These are phyloP conservation scores for Trifolium repens DNA, from an alignment of 306 rosid genomes.

Conservation along the genomic window DNA sequence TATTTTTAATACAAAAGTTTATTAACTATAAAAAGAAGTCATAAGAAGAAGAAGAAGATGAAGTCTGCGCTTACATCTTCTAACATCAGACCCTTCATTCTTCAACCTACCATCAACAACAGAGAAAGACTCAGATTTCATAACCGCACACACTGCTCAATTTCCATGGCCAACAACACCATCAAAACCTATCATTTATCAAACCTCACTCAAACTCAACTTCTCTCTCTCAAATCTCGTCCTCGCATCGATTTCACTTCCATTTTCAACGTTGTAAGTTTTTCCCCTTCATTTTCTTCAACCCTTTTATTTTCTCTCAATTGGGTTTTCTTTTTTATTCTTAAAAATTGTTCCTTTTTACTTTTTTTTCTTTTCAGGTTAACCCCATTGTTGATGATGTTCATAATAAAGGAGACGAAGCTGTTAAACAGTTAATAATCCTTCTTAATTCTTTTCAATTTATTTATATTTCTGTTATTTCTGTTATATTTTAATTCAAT, in stretches of 20 bases:
- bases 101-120: not conserved
- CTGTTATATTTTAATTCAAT: not conserved
- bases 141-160: conserved; percentile 48
- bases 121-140: no score
- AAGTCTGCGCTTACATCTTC: conserved; percentile 28
- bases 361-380: conserved; percentile 52
- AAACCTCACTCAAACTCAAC: conserved; percentile 62
- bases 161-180: not conserved
- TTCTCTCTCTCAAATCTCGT: conserved; percentile 81
- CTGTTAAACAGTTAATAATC: conserved; percentile 72
- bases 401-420: conserved; percentile 78
- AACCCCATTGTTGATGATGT: conserved; percentile 94
- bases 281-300: not conserved
- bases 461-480: not conserved
- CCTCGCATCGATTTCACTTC: conserved; percentile 94
- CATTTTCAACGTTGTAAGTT: conserved; percentile 69
- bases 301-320: not conserved
- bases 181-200: conserved; percentile 84
- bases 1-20: no score
- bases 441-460: not conserved
- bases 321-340: conserved; percentile 9
- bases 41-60: conserved; percentile 20
- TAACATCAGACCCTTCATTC: conserved; percentile 30
- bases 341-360: conserved; percentile 19
- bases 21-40: no score